These are phyloP conservation scores for Circinella minor DNA, from an alignment of 371 early-diverging fungal species.

Conservation along the genomic window DNA sequence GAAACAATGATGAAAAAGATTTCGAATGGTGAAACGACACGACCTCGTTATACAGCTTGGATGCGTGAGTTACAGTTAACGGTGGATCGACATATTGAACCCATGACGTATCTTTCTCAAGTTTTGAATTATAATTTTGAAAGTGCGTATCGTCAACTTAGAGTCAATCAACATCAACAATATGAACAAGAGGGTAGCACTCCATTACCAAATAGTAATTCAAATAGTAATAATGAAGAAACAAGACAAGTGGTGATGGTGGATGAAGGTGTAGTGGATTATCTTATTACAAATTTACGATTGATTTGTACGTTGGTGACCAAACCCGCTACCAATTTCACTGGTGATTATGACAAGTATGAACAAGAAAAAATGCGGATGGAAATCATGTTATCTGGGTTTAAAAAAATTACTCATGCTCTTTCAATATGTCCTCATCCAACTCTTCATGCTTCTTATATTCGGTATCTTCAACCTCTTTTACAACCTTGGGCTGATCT, in stretches of 20 bases:
- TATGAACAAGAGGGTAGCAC: neutral
- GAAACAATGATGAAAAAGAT: slow-evolving; percentile 45
- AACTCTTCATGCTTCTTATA: slow-evolving; percentile 54
- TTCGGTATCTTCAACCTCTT: slow-evolving; percentile 45
- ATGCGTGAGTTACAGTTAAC: slow-evolving; percentile 55
- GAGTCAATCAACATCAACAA: slow-evolving; percentile 25
- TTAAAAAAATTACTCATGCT: slow-evolving; percentile 52
- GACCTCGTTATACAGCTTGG: slow-evolving; percentile 56
- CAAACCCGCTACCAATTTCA: slow-evolving; percentile 46
- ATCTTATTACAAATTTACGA: slow-evolving; percentile 51
- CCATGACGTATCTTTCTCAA: slow-evolving; percentile 49
- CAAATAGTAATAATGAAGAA: neutral
- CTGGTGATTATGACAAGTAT: slow-evolving; percentile 37
- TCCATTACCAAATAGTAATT: neutral
- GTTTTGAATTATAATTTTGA: slow-evolving; percentile 53
- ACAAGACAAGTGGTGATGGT: slow-evolving; percentile 40
- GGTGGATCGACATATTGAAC: slow-evolving; percentile 52
- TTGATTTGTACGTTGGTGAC: slow-evolving; percentile 49
- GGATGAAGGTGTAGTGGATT: slow-evolving; percentile 59
- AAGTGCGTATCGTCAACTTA: slow-evolving; percentile 50
- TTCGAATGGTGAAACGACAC: slow-evolving; percentile 29
- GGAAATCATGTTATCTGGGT: slow-evolving; percentile 56
- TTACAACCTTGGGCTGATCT: slow-evolving; percentile 49
- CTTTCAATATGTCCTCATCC: slow-evolving; percentile 65
- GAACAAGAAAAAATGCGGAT: slow-evolving; percentile 53